A percentile compares a stretch with the other conserved stretches of the same genome.
Evolutionary conservation across 148 eudicot genomes (phyloP).

Genomic region (Hydrangea macrophylla): DNA sequence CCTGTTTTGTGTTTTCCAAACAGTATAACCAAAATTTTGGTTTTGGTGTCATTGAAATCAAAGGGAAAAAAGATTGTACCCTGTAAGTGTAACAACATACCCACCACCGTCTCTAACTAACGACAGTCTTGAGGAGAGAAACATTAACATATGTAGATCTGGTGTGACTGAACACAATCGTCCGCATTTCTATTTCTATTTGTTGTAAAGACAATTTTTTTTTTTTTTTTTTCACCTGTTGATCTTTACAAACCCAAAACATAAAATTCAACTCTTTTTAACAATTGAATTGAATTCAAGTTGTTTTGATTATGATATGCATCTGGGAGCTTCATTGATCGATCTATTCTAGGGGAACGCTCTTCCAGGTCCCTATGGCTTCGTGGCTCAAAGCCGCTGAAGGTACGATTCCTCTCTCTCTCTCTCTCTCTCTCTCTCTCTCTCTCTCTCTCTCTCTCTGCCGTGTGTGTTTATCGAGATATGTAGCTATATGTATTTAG

Average conservation of each 20-base stretch:
- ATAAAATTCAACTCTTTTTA: neutral
- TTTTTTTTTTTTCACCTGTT: too few relatives aligned
- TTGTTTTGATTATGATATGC: neutral
- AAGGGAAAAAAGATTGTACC: too few relatives aligned
- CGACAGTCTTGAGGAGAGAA: neutral
- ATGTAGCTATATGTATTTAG: too few relatives aligned
- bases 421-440: neutral
- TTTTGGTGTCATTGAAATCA: too few relatives aligned
- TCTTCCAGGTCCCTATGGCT: slow-evolving; percentile 41
- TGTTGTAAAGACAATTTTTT: too few relatives aligned
- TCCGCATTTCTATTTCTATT: neutral
- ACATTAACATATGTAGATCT: neutral
- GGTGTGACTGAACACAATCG: neutral
- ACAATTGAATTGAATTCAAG: neutral
- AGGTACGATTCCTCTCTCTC: slow-evolving; percentile 34
- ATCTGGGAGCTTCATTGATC: slow-evolving; percentile 13
- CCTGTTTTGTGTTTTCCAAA: too few relatives aligned
- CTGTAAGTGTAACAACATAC: too few relatives aligned
- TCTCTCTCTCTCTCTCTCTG: neutral
- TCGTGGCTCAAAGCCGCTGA: slow-evolving; percentile 90
- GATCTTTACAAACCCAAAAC: neutral
- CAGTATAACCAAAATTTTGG: too few relatives aligned
- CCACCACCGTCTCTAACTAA: neutral
- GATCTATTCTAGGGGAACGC: slow-evolving; percentile 4
- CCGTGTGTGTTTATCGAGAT: too few relatives aligned